Evolutionary conservation across 2,329 filamentous ascomycete species (phyloP), one percentile per base, ranked within the genome.

Genomic region (Colletotrichum somersetense): DNA sequence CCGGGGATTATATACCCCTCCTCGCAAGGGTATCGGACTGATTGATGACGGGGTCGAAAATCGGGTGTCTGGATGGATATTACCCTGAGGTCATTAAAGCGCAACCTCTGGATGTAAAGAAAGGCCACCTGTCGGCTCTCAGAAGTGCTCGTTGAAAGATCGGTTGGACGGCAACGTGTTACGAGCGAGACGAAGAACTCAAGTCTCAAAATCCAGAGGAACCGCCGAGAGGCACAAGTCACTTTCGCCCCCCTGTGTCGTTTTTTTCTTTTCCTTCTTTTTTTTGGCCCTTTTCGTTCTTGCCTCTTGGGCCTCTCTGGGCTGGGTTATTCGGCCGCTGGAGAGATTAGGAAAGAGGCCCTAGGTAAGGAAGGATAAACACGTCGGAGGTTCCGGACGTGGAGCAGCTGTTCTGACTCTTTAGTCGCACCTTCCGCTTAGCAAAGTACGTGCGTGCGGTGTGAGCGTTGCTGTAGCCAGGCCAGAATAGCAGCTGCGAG

Each of bases 81-180:
- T 10, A 26, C 12, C 5, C 35, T 40, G 6, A 40, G 10, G 55
- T 40, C 20, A 12, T 38, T 12, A 57, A 26, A 40, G 20, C 18
- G 20, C 33, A n/a, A 56, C 20, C 20, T 23, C 53, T 11, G 20
- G 38, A 55, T 16, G 14, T 40, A 2, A n/a, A 48, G n/a, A 64
- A 42, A 69, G 61, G 67, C n/a, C 68, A 67, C 57, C 58, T 64
- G 57, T 56, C 42, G 53, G 59, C 20, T 40, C 35, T 62, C 46
- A 23, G 38, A 12, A 30, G 2, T n/a, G 26, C 8, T 42, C 30
- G 40, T 40, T n/a, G 11, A 52, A n/a, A 52, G 23, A 10, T n/a
- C 5, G 7, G 55, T 56, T 52, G 50, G 65, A 62, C 56, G 26
- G 44, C 68, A 71, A 38, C 64, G 68, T 71, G 64, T 71, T 68